Base-by-base conservation (phyloP, 352 stramenopile species). In the Blastocystis sp. region DNA sequence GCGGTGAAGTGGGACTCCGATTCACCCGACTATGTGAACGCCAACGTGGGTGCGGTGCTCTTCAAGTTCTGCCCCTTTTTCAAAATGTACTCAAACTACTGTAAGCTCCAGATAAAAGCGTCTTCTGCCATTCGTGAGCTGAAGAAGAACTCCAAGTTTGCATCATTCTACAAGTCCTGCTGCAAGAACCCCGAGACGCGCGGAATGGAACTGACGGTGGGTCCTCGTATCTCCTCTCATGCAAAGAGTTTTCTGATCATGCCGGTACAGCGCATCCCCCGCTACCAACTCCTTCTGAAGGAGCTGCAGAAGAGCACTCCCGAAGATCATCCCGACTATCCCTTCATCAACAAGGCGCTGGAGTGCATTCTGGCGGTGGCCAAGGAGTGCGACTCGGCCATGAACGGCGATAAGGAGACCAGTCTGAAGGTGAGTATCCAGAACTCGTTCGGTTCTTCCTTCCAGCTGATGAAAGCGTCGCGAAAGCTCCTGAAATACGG, bases 261-360 rank as follows among this genome's bases (percentile, higher is more conserved):
- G 90, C 93, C 93, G 0, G 93, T 96, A 34, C 93, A 96, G 87
- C 91, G 93, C 6, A 94, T 96, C 48, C 93, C 93, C 21, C 89
- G 93, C 1, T 96, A 96, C 87, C 93, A 94, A 57, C 73, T 96
- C 32, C 87, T 96, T 2, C 87, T 96, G 0, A 89, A 89, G 76
- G 88, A 89, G 86, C 38, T 95, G 3, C 89, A 90, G 38, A 88
- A 94, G 76, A 88, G 92, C 77, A 96, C 93, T 0, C 86, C 87
- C 0, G 53, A 76, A 1, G 89, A 89, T 21, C 90, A 95, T 71
- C 88, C 88, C 0, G 92, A 96, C 54, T 87, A 90, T n/a, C 44
- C 48, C 21, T 81, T 81, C 69, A 81, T 81, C 36, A 29, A 40
- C 21, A 81, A 81, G 49, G 69, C 69, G 32, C n/a, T 81, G 36